Conservation (phyloP, 1,284 basidiomycete species). For the Austroboletus niveus region DNA sequence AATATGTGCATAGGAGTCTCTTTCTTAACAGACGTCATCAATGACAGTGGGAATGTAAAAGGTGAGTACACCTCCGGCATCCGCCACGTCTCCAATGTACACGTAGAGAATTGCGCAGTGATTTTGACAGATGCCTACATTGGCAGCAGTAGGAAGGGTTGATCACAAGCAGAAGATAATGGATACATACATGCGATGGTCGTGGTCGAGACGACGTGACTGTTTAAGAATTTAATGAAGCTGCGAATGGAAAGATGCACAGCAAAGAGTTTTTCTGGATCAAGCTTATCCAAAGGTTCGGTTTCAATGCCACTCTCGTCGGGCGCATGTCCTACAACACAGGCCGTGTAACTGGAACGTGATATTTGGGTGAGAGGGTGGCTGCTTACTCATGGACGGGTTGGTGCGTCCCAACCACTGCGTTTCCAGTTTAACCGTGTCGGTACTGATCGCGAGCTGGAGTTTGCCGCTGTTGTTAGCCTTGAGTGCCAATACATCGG, state of each 20-base stretch:
- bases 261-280: conserved; percentile 57
- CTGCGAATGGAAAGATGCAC: conserved; percentile 74
- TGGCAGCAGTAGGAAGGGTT: neutral
- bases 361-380: neutral
- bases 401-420: conserved; percentile 76
- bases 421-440: conserved; percentile 73
- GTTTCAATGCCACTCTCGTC: conserved; percentile 36
- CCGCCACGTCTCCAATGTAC: conserved; percentile 81
- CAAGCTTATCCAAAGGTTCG: conserved; percentile 36
- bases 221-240: conserved; percentile 81
- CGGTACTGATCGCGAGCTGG: conserved; percentile 68
- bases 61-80: conserved; percentile 83
- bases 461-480: conserved; percentile 66
- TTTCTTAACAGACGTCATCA: conserved; percentile 34
- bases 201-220: conserved; percentile 80
- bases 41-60: conserved; percentile 80
- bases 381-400: conserved; percentile 58
- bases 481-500: conserved; percentile 70
- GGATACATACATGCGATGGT: conserved; percentile 76
- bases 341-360: conserved; percentile 1
- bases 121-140: conserved; percentile 75
- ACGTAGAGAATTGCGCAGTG: conserved; percentile 89
- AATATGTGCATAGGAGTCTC: neutral
- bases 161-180: neutral
- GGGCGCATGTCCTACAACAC: conserved; percentile 23